Evolutionary conservation across 176 grass and related monocot species (phyloP), one percentile per base, ranked within the genome.

Genomic region (Eragrostis nindensis): DNA sequence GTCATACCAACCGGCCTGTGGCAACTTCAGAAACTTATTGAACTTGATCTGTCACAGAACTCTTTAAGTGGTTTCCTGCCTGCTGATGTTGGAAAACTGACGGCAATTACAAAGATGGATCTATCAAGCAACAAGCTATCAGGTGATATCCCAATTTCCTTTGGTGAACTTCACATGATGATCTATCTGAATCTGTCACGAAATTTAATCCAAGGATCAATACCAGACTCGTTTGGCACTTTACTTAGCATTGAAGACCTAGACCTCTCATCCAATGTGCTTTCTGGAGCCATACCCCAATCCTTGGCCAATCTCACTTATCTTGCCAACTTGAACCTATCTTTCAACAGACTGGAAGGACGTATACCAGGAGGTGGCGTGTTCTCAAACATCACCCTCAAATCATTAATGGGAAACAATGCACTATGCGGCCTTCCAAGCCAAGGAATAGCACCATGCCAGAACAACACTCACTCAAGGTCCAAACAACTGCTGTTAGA

Each of bases 321-420:
- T n/a, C 84, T 90, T 30, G 21, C 16, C 61, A 79, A 74, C 62
- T 10, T 90, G 25, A 82, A 90, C 29, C 22, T 90, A 9, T 87
- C 85, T 38, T 87, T 87, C 25, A 87, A 87, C 39, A 82, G 26
- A 32, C 4, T 82, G 22, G 78, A 54, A 7, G 85, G 78, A 21
- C 71, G 61, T 18, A 70, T 77, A 82, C 85, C 79, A 71, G 66
- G 46, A 82, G 73, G 79, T 7, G 86, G 86, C 2, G 59, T 74
- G 21, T 88, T 88, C 68, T 79, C 74, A 70, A 86, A 86, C 43
- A 85, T 89, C 57, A 89, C 71, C 18, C 21, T 81, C 17, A 18
- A 67, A 77, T 89, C 83, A 45, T 86, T 86, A 43, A 89, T 82
- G 83, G 87, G 87, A 13, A 89, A 89, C 2, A 71, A 25, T 6